phyloP scores from a whole-genome alignment of 768 basidiomycete species.

The Termitomyces sp. region DNA sequence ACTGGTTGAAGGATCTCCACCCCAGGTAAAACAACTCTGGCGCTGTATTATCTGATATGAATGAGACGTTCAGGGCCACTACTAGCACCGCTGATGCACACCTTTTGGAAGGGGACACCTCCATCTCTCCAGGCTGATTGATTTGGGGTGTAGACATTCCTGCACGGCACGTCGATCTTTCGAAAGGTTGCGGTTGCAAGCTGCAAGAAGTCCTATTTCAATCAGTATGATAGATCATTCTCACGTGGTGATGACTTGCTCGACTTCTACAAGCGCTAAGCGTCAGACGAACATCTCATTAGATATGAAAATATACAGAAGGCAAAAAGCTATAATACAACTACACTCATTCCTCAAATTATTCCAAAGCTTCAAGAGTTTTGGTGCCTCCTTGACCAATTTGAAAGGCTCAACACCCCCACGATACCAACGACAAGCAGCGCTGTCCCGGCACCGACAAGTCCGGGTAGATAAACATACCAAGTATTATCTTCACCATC shows the following conservation, averaged over 20 bases:
- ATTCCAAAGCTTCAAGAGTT: constrained; percentile 37
- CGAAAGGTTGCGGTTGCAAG: not conserved
- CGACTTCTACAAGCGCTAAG: not conserved
- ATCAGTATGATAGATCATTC: not conserved
- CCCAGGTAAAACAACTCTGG: constrained; percentile 48
- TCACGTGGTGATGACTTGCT: not conserved
- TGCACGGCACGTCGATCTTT: not conserved
- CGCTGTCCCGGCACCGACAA: constrained; percentile 84
- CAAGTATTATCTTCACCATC: constrained; percentile 70
- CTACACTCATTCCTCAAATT: not conserved
- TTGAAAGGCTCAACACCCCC: constrained; percentile 73
- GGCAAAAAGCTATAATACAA: constrained; percentile 13
- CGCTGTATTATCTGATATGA: constrained; percentile 18
- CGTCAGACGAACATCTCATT: not conserved
- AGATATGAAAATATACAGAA: constrained; percentile 7
- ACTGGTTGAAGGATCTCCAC: constrained; percentile 24
- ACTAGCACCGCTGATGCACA: not conserved
- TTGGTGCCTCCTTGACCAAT: constrained; percentile 64
- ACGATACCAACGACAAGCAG: constrained; percentile 76
- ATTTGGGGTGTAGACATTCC: constrained; percentile 2
- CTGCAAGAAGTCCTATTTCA: no score
- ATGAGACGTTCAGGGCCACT: not conserved
- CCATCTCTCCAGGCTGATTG: not conserved
- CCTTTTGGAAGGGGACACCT: constrained; percentile 9
- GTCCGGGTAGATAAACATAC: constrained; percentile 68